These are phyloP conservation scores for Pseudonectria buxi DNA, from an alignment of 2,329 filamentous ascomycete species.

Conservation along the genomic window DNA sequence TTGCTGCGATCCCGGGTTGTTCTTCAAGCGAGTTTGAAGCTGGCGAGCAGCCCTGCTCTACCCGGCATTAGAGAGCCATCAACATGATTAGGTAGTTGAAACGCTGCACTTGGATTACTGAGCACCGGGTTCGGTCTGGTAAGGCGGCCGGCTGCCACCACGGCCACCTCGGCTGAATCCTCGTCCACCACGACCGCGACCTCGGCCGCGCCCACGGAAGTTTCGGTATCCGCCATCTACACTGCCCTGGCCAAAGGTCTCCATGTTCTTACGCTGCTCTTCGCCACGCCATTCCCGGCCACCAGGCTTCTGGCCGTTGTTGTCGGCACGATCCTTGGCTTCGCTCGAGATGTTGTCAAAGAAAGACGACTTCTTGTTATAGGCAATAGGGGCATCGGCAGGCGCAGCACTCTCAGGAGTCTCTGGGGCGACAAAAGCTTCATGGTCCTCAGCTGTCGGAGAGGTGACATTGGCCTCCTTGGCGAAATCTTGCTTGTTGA, in stretches of 20 bases:
- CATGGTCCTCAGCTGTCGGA: slow-evolving; percentile 49
- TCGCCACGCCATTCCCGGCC: slow-evolving; percentile 86
- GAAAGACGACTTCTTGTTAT: slow-evolving; percentile 87
- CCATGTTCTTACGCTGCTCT: slow-evolving; percentile 91
- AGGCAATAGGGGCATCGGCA: slow-evolving; percentile 46
- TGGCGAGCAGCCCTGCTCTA: slow-evolving; percentile 2
- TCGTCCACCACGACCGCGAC: slow-evolving; percentile 50
- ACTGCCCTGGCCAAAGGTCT: slow-evolving; percentile 95
- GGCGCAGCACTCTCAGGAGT: slow-evolving; percentile 34
- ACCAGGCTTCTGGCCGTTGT: slow-evolving; percentile 58
- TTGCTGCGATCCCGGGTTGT: neutral
- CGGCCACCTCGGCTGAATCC: slow-evolving; percentile 35
- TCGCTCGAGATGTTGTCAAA: slow-evolving; percentile 99
- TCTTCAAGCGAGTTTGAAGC: slow-evolving; percentile 2
- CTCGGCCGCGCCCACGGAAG: slow-evolving; percentile 73
- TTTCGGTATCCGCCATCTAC: slow-evolving; percentile 76
- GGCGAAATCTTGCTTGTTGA: slow-evolving; percentile 51
- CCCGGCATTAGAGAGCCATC: slow-evolving; percentile 1
- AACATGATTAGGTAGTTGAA: neutral
- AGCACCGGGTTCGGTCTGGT: slow-evolving; percentile 21
- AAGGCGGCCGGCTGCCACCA: slow-evolving; percentile 29
- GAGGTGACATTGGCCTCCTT: slow-evolving; percentile 86
- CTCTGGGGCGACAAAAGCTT: slow-evolving; percentile 29
- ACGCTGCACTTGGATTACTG: slow-evolving; percentile 14
- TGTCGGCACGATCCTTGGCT: slow-evolving; percentile 77